phyloP scores from a whole-genome alignment of 2,329 filamentous ascomycete species.

The Diaporthe sp. region DNA sequence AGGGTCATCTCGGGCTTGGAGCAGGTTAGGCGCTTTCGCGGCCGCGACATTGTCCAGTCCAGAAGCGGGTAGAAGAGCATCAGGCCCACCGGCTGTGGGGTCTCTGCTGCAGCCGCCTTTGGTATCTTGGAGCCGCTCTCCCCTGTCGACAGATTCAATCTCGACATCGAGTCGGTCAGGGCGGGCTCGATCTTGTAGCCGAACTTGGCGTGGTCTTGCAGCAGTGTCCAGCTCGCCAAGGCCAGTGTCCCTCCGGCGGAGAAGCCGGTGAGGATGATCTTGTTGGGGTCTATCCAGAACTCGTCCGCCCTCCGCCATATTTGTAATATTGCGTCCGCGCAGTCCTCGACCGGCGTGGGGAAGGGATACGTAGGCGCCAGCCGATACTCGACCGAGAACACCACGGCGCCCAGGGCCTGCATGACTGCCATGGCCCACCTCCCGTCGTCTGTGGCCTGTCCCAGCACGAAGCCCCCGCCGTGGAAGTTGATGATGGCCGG shows the following conservation, averaged over 20 bases:
- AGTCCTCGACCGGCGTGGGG: slow-evolving; percentile 73
- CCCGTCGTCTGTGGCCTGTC: slow-evolving; percentile 71
- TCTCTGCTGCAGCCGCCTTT: slow-evolving; percentile 37
- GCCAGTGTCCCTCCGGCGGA: slow-evolving; percentile 70
- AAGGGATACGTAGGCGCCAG: slow-evolving; percentile 73
- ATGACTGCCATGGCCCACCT: slow-evolving; percentile 67
- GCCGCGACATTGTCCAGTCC: slow-evolving; percentile 69
- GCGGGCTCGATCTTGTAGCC: slow-evolving; percentile 52
- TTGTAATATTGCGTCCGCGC: slow-evolving; percentile 72
- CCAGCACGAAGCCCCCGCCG: slow-evolving; percentile 74
- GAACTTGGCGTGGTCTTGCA: slow-evolving; percentile 43
- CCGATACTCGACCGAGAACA: slow-evolving; percentile 76
- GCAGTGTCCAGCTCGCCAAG: slow-evolving; percentile 53
- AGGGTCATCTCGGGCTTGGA: slow-evolving; percentile 67
- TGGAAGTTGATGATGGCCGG: slow-evolving; percentile 74
- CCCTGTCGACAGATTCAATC: slow-evolving; percentile 42
- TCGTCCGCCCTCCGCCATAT: slow-evolving; percentile 65
- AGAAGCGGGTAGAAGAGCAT: slow-evolving; percentile 71
- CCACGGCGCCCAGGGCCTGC: slow-evolving; percentile 63
- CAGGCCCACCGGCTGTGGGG: slow-evolving; percentile 61
- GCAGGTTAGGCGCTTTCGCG: slow-evolving; percentile 65
- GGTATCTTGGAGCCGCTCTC: slow-evolving; percentile 48
- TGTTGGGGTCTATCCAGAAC: slow-evolving; percentile 65
- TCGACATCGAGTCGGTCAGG: slow-evolving; percentile 26
- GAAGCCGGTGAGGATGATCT: slow-evolving; percentile 71